Evolutionary conservation across 495 filamentous ascomycete species (phyloP).

Genomic region (Podospora pseudopauciseta): DNA sequence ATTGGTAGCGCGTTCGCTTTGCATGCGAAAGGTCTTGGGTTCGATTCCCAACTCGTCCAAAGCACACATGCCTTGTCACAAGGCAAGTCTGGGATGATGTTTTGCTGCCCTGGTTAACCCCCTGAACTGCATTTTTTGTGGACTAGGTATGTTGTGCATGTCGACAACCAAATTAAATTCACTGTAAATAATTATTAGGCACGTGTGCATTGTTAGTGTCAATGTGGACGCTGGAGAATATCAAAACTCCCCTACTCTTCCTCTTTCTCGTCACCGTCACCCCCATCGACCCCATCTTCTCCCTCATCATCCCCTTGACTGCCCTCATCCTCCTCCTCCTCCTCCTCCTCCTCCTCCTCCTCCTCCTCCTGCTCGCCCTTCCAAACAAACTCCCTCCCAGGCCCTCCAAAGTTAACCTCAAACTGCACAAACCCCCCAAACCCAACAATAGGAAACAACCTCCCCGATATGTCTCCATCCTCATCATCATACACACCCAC

Average conservation of each 20-base stretch:
- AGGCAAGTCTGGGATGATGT: neutral
- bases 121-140: neutral
- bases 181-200: too few relatives aligned
- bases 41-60: neutral
- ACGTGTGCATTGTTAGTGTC: too few relatives aligned
- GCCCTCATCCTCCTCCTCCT: neutral
- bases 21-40: neutral
- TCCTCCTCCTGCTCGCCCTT: neutral
- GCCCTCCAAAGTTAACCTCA: conserved; percentile 23
- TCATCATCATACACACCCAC: conserved; percentile 5
- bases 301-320: conserved; percentile 1
- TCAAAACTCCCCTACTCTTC: neutral
- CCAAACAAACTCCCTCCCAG: neutral
- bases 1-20: neutral
- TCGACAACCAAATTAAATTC: too few relatives aligned
- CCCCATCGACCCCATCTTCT: neutral
- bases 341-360: neutral
- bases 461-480: conserved; percentile 13
- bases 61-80: neutral
- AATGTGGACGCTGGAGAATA: too few relatives aligned
- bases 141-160: neutral
- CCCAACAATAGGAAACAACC: conserved; percentile 28
- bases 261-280: neutral
- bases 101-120: neutral
- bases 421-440: conserved; percentile 15